phyloP scores from a whole-genome alignment of 106 monocot genomes.

The Allium fistulosum region DNA sequence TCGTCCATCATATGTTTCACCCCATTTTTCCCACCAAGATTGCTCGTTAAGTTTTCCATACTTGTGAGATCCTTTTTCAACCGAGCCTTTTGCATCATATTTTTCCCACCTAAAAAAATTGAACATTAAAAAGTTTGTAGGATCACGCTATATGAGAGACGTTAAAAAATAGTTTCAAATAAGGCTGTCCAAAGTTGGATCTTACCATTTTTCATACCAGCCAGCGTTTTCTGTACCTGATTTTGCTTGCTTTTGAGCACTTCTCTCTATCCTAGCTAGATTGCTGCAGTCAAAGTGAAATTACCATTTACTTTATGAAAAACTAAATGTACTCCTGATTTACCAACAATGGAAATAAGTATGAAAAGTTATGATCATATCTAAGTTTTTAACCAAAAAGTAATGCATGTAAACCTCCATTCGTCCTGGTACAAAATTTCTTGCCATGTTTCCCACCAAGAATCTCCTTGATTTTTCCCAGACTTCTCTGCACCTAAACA shows the following conservation, averaged over 20 bases:
- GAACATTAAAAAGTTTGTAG: background rate
- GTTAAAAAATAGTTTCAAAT: background rate
- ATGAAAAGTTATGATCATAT: too few species aligned
- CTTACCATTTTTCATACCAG: slow-evolving; percentile 99
- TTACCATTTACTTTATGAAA: background rate
- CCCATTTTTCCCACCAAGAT: slow-evolving; percentile 99
- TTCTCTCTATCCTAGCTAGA: slow-evolving; percentile 98
- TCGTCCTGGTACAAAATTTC: slow-evolving; percentile 97
- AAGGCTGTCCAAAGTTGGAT: background rate
- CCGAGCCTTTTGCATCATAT: slow-evolving; percentile 97
- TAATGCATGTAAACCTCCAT: slow-evolving; percentile 81
- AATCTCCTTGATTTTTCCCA: slow-evolving; percentile 94
- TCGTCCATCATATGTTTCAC: slow-evolving; percentile 95
- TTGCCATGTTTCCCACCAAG: slow-evolving; percentile 99
- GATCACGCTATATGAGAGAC: background rate
- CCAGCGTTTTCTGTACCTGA: slow-evolving; percentile 82
- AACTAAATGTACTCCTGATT: background rate
- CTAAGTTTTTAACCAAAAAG: too few species aligned
- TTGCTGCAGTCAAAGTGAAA: slow-evolving; percentile 44
- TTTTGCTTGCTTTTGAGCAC: slow-evolving; percentile 96
- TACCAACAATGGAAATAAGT: background rate
- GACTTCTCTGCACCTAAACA: slow-evolving; percentile 85
- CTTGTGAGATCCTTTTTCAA: slow-evolving; percentile 93
- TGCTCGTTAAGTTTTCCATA: slow-evolving; percentile 91
- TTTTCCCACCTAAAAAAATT: slow-evolving; percentile 79